Evolutionary conservation across 768 basidiomycete genomes (phyloP), one percentile per base, ranked within the genome.

Genomic region (Phanerochaete carnosa): DNA sequence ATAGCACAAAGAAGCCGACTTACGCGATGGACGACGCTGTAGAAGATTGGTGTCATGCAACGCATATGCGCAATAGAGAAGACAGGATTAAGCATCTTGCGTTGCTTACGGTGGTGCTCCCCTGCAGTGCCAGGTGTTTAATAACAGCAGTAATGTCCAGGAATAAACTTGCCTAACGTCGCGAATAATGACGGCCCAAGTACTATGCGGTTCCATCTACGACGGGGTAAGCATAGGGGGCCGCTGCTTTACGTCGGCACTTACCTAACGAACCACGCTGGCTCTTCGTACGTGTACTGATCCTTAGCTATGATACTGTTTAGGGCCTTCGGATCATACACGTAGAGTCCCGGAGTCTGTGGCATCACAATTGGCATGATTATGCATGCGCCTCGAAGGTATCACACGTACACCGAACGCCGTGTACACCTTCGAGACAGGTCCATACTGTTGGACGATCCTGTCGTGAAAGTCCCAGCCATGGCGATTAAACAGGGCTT

Each of bases 221-320:
- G 23, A 22, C 11, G 1, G 32, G 30, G 39, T 39, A 3, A 57
- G 19, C 25, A 6, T 6, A 30, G 25, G 15, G 25, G 25, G 26
- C 9, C 26, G 55, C 9, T 0, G 23, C n/a, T 15, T 29, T 43
- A 23, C 39, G 6, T 39, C 29, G 35, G 53, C 22, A 57, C 65
- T 8, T 45, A 71, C 70, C 51, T 54, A 13, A 61, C 63, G 22
- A 66, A 64, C 47, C 55, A 59, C 1, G 33, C 26, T 0, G 68
- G 6, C 46, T 68, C 64, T 19, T 68, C 59, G 33, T 56, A 70
- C 1, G 54, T 37, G 28, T 39, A 46, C 51, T 67, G 61, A 46
- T 78, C 81, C 68, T 80, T 81, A 16, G 81, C 68, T 23, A 79
- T 50, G 25, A 83, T 79, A 58, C 77, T 75, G 55, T 80, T 73